A percentile compares a stretch with the other conserved stretches of the same genome.
These are phyloP conservation scores for Microcera coccophila DNA, from an alignment of 2,329 filamentous ascomycete genomes.

Conservation along the genomic window DNA sequence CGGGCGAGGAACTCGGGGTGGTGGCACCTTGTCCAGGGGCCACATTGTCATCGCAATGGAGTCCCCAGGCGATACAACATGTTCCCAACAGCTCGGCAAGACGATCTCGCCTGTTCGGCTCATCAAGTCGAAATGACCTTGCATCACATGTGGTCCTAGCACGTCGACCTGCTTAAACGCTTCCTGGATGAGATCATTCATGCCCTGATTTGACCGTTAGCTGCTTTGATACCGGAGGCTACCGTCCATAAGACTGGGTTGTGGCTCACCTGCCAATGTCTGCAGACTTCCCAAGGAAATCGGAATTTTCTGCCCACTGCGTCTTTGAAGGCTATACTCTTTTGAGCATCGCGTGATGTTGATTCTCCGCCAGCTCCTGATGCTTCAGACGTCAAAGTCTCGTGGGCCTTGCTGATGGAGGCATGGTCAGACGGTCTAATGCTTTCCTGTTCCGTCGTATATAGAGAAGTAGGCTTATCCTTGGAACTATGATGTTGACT, in stretches of 20 bases:
- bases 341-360: too few species aligned
- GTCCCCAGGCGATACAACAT: not conserved
- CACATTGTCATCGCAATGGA: not conserved
- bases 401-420: too few species aligned
- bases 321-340: not conserved
- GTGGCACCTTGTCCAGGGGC: too few species aligned
- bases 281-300: not conserved
- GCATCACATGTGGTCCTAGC: not conserved
- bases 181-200: not conserved
- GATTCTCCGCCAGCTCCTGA: too few species aligned
- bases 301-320: not conserved
- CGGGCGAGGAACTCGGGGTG: too few species aligned
- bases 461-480: too few species aligned
- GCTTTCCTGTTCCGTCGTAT: too few species aligned
- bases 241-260: not conserved
- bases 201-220: not conserved
- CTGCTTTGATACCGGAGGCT: not conserved
- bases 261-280: not conserved
- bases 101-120: not conserved
- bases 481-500: too few species aligned
- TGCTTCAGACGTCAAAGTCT: too few species aligned
- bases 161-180: not conserved
- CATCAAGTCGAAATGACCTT: not conserved
- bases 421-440: too few species aligned
- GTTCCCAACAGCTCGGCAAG: not conserved